Evolutionary conservation across 345 rosid genomes (phyloP).

Genomic region (Boechera stricta): DNA sequence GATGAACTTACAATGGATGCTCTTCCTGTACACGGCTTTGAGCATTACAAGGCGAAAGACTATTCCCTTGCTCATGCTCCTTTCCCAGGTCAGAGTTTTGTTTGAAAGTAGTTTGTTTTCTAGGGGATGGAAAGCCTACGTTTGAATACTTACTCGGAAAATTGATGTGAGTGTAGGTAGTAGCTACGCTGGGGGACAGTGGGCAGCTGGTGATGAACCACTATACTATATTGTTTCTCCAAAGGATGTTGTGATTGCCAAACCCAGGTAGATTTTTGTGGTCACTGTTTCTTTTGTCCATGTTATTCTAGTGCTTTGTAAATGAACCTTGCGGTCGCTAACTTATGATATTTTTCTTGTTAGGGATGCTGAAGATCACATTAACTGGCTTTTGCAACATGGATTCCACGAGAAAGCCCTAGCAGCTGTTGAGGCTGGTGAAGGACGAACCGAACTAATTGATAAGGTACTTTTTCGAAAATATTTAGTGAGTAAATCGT

Average conservation of each 20-base stretch:
- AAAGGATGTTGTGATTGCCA: constrained; percentile 98
- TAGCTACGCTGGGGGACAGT: constrained; percentile 98
- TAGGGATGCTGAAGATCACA: constrained; percentile 99
- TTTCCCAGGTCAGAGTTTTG: constrained; percentile 74
- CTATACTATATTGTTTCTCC: constrained; percentile 92
- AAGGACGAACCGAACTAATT: constrained; percentile 89
- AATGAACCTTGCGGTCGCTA: not conserved
- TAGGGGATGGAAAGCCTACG: constrained; percentile 30
- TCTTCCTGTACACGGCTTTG: constrained; percentile 93
- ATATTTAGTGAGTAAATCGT: constrained; percentile 9
- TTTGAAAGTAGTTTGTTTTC: constrained; percentile 30
- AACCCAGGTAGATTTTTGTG: constrained; percentile 75
- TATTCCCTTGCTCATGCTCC: constrained; percentile 98
- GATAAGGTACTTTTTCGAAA: constrained; percentile 72
- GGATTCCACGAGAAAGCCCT: constrained; percentile 98
- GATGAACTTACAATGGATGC: constrained; percentile 99
- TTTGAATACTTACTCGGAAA: constrained; percentile 32
- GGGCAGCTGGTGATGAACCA: constrained; percentile 99
- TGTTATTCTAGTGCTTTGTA: constrained; percentile 28
- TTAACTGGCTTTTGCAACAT: constrained; percentile 98
- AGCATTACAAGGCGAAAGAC: constrained; percentile 97
- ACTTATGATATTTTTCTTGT: constrained; percentile 37
- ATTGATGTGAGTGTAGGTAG: constrained; percentile 67
- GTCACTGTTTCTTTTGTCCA: constrained; percentile 27
- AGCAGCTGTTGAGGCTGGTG: constrained; percentile 97